Conservation (phyloP, 2,329 filamentous ascomycete genomes). For the Hymenoscyphus scutula region DNA sequence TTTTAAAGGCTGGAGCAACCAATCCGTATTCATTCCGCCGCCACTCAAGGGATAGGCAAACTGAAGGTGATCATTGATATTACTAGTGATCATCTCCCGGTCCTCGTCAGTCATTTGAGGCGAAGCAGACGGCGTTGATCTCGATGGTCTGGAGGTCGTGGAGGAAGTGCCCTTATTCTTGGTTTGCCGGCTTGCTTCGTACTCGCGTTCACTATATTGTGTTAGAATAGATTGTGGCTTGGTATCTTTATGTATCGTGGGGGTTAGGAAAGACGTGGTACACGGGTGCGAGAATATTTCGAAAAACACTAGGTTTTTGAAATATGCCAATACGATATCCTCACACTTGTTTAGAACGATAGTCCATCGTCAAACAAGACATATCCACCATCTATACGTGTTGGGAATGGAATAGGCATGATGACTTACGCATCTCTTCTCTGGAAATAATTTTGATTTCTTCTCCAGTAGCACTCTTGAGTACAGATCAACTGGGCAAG, state of each 20-base stretch:
- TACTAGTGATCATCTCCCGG: background rate
- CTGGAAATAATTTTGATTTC: conserved; percentile 6
- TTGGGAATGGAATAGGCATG: no score
- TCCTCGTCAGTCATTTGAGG: background rate
- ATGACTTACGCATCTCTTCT: conserved; percentile 1
- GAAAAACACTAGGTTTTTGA: no score
- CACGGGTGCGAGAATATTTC: no score
- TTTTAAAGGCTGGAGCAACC: conserved; percentile 2
- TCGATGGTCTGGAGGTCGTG: background rate
- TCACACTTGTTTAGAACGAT: background rate
- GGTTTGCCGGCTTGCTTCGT: no score
- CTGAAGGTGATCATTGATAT: conserved; percentile 9
- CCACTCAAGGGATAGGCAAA: conserved; percentile 7
- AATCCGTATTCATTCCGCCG: background rate
- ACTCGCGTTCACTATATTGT: no score
- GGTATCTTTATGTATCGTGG: no score
- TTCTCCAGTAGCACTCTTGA: conserved; percentile 8
- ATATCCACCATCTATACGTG: no score
- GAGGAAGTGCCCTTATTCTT: no score
- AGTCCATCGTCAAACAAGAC: background rate
- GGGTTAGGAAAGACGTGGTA: no score
- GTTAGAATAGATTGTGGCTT: no score
- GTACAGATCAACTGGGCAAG: conserved; percentile 7
- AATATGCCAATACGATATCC: no score
- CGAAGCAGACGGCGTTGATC: background rate